Evolutionary conservation across 345 rosid species (phyloP), one percentile per base, ranked within the genome.

Genomic region (Dimocarpus longan): DNA sequence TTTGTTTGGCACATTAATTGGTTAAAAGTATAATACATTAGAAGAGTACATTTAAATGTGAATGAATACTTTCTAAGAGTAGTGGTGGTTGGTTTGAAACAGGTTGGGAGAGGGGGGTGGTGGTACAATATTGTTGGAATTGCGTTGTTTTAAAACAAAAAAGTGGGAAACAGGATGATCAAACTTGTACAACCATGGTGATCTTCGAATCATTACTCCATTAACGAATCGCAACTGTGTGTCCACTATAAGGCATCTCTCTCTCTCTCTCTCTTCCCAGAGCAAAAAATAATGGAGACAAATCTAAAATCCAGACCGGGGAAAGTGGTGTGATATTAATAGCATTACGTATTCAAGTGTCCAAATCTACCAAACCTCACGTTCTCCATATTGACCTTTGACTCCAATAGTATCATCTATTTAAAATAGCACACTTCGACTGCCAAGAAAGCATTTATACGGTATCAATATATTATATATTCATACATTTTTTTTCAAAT

Each of bases 311-410:
- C 12, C 26, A 21, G 12, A 21, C 26, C 8, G 19, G 64, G 6
- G 26, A 21, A 1, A 6, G 5, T 21, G 26, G 63, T 59, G 18
- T n/a, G 6, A 56, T 56, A 80, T 72, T 54, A 60, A 68, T 65
- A 43, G 76, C 67, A n/a, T 80, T 42, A 18, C 81, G 68, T 71
- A 18, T 73, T 40, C 42, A 56, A 57, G 66, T 37, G 3, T 19
- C 70, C 66, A 37, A 69, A 71, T 40, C 68, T 24, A 37, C 39
- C 16, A 72, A 72, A 12, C 32, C 9, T 60, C 56, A 43, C 12
- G 5, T 19, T 10, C 54, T 16, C 22, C 63, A 28, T 15, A 44
- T 78, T 75, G 72, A 54, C 66, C 74, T 67, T 78, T 75, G 67
- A 80, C 73, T 78, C 62, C 8, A 66, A 12, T 5, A 46, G 66